phyloP scores from a whole-genome alignment of 257 asterid species.

The Hygrophila difformis region DNA sequence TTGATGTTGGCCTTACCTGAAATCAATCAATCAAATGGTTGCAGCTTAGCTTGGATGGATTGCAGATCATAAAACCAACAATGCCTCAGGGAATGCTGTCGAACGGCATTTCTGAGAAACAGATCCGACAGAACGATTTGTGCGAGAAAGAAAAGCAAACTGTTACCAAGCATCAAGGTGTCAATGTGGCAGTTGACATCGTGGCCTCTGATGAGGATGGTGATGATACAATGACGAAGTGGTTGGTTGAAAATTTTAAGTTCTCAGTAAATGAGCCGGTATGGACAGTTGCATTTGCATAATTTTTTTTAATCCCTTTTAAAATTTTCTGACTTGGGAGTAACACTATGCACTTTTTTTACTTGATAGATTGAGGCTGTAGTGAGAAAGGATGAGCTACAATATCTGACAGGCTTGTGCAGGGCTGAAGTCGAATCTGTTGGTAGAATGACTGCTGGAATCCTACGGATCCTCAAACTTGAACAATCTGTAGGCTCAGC shows the following conservation, averaged over 20 bases:
- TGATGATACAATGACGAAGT: conserved; percentile 37
- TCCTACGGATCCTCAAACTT: conserved; percentile 80
- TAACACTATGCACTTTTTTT: conserved; percentile 2
- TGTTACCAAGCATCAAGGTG: conserved; percentile 42
- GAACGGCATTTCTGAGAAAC: conserved; percentile 32
- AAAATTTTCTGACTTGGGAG: conserved; percentile 8
- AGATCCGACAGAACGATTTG: conserved; percentile 32
- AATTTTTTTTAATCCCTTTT: conserved; percentile 1
- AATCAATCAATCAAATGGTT: conserved; percentile 17
- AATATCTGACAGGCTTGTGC: conserved; percentile 56
- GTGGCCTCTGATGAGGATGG: conserved; percentile 56
- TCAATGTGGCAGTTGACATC: conserved; percentile 61
- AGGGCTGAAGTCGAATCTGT: conserved; percentile 83
- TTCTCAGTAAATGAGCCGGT: conserved; percentile 92
- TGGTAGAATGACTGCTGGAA: conserved; percentile 89
- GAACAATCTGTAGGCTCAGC: conserved; percentile 76
- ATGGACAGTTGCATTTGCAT: conserved; percentile 19
- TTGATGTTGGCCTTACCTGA: too few species aligned
- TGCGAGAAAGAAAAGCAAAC: conserved; percentile 34
- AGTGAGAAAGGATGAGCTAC: conserved; percentile 81
- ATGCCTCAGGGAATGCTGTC: conserved; percentile 25
- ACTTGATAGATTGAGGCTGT: conserved; percentile 69
- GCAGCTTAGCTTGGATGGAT: conserved; percentile 87
- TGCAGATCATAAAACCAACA: conserved; percentile 77
- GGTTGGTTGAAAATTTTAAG: conserved; percentile 70